Evolutionary conservation across 495 filamentous ascomycete species (phyloP).

Genomic region (Clavariopsis aquatica): DNA sequence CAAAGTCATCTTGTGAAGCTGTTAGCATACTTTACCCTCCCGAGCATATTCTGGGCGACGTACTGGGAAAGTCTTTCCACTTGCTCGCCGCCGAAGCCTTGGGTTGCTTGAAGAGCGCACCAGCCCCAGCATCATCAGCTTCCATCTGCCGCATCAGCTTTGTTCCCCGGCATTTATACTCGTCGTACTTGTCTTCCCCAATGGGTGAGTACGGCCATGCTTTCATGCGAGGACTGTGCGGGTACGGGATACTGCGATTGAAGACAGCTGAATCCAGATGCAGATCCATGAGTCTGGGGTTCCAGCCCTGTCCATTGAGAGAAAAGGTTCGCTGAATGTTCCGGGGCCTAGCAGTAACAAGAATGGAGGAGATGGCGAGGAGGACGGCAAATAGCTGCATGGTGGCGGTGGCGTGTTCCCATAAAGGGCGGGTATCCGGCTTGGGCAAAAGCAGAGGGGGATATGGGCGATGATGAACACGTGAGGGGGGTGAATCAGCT

Average conservation of each 20-base stretch:
- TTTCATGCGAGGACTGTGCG: too few relatives aligned
- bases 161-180: not conserved
- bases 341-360: too few relatives aligned
- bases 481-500: too few relatives aligned
- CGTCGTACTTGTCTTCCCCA: not conserved
- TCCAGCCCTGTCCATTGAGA: not conserved
- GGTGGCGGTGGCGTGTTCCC: too few relatives aligned
- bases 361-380: too few relatives aligned
- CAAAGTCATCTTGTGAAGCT: not conserved
- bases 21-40: not conserved
- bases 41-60: not conserved
- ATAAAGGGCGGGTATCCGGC: too few relatives aligned
- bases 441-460: too few relatives aligned
- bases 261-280: not conserved
- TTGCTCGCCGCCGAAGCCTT: not conserved
- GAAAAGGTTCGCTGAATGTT: too few relatives aligned
- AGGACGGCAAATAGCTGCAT: too few relatives aligned
- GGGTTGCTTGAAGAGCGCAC: not conserved
- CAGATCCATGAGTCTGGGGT: not conserved
- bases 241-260: not conserved
- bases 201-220: not conserved
- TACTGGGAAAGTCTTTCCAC: conserved; percentile 9
- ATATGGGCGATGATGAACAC: too few relatives aligned
- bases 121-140: conserved; percentile 7
- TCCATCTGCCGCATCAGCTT: not conserved